Evolutionary conservation across 2,329 filamentous ascomycete genomes (phyloP).

Genomic region (Diplodia sapinea): DNA sequence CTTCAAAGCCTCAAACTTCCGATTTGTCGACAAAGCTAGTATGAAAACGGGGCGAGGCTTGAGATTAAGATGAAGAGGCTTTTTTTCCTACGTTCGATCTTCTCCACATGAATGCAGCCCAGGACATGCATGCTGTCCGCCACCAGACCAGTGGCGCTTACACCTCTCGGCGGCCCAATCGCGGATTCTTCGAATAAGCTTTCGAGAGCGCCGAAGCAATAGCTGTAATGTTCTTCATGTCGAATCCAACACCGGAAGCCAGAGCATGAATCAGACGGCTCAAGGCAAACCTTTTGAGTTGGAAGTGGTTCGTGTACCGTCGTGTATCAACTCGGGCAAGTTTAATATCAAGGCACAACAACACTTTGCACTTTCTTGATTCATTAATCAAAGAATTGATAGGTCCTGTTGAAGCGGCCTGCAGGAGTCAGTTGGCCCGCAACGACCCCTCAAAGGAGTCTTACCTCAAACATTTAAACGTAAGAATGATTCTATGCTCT

Average conservation of each 20-base stretch:
- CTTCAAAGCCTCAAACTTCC: not conserved
- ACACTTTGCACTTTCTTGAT: not conserved
- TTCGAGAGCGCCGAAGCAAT: not conserved
- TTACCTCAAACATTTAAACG: not conserved
- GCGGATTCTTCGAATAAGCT: not conserved
- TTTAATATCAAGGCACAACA: not conserved
- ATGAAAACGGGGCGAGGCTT: not conserved
- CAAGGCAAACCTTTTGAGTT: not conserved
- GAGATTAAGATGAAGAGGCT: constrained; percentile 4
- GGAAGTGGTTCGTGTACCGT: not conserved
- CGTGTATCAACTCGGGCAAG: not conserved
- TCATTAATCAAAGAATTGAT: not conserved
- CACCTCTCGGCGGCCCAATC: not conserved
- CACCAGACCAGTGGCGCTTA: not conserved
- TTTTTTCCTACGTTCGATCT: constrained; percentile 11
- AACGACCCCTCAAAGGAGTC: not conserved
- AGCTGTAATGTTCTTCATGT: not conserved
- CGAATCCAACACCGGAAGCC: not conserved
- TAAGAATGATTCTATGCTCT: not conserved
- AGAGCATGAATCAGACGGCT: too few relatives aligned
- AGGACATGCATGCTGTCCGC: not conserved
- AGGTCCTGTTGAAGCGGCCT: not conserved
- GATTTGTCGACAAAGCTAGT: not conserved
- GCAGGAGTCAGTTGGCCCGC: not conserved
- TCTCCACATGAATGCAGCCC: not conserved